Base-by-base conservation (phyloP, 192 early-diverging fungal species). In the Coemansia sp. region DNA sequence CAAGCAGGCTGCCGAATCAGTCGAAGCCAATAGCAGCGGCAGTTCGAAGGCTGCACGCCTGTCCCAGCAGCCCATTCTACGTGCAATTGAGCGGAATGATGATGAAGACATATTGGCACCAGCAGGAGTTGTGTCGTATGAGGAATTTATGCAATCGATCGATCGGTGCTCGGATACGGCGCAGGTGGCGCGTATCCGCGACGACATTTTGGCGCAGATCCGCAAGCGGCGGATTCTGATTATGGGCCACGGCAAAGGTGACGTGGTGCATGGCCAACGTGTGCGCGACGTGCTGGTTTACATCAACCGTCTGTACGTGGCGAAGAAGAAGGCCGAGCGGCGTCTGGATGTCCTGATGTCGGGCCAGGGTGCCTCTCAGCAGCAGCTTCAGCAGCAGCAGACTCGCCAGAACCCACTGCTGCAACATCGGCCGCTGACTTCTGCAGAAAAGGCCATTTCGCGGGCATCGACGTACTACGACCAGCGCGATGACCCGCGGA, bases 251-350 rank as follows among this genome's bases (percentile, higher is more conserved):
- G 83, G 84, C 66, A 83, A 84, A 48, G 86, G 88, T 61, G 93
- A 94, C 54, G 89, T 92, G 41, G 87, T 94, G n/a, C 87, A 94
- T 61, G 92, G 93, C 5, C 86, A 87, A 71, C 86, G 86, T 15
- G 93, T 95, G 9, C 69, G 87, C 61, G 89, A 93, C 48, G 84
- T 91, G 18, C 71, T 86, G 12, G 82, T 90, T 5, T 93, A 95
- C 70, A 71, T 95, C 22, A 93, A 91, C 61, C 74, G 91, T 7
- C 83, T 96, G 18, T 81, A 87, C 26, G 73, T 88, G 21, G 94
- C 93, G 6, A 89, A 87, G 66, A 88, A 87, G 63, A 76, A 85
- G 67, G 87, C 90, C 1, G 94, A 96, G 76, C 90, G 88, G 59
- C 82, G 88, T 26, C 88, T 94, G 16, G 79, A 85, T 32, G 42